Evolutionary conservation across 345 rosid genomes (phyloP), one percentile per base, ranked within the genome.

Genomic region (Salix udensis): DNA sequence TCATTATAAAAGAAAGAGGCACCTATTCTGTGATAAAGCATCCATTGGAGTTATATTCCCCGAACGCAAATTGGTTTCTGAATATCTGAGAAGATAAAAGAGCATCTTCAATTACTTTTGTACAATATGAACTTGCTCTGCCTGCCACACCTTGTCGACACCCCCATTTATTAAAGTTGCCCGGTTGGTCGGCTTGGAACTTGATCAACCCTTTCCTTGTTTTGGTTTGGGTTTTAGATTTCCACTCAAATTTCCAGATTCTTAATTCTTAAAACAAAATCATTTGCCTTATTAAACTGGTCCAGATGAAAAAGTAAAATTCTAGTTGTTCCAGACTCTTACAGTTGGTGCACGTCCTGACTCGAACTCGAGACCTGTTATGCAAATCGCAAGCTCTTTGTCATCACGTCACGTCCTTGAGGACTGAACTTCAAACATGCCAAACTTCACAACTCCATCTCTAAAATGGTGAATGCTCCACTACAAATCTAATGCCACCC

Each of bases 401-500:
- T 36, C 1, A 34, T 34, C 36, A 4, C 36, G 36, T 0, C 36
- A 34, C 36, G 5, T 0, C 6, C 36, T 34, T 34, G 36, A 34
- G 0, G 6, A 34, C 36, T 5, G 36, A 36, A 74, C 68, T 68
- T 85, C 85, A 72, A 67, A 77, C 85, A 85, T 79, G 15, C 76
- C 78, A 74, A 84, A 79, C 53, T 76, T 76, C 34, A 84, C 72
- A 6, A 1, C 53, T 4, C 79, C 83, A 26, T 10, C 7, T 15
- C 15, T 7, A 72, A 7, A 71, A 71, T 42, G 0, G 40, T 34
- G 48, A 84, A 79, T 12, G 67, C 70, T 0, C 87, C 87, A 2
- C 83, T 85, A 18, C 39, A 67, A 30, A 84, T 82, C 67, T 79
- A 79, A 36, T 77, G 83, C 87, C 87, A 82, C 13, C 4, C 28